Evolutionary conservation across 352 stramenopile genomes (phyloP), one percentile per base, ranked within the genome.

Genomic region (Phytophthora kernoviae): DNA sequence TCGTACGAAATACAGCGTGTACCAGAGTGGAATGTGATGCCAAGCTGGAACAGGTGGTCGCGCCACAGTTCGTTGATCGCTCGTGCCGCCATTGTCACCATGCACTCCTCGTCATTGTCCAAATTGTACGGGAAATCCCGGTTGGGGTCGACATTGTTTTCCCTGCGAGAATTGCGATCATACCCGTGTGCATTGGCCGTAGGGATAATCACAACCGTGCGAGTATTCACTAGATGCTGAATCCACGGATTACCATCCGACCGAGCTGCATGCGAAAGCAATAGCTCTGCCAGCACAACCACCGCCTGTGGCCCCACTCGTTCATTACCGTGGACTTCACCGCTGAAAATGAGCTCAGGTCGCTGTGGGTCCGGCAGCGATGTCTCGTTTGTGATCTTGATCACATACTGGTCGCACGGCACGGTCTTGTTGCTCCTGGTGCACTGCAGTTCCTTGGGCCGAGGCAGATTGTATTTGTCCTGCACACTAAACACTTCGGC

Each of bases 101-200:
- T 98, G 57, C 96, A 99, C 1, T 61, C 36, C 22, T 65, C 17
- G 5, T 68, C 73, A 5, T 66, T 46, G 11, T 49, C 61, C 12
- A 93, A 76, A 74, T 95, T 90, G 73, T 98, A 98, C 15, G 95
- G 91, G 68, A 99, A 99, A 68, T 99, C 97, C 21, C 96, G 88
- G 74, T 99, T 99, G 30, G 96, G 95, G 70, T 99, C 97, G 11
- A 98, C 59, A 1, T 64, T 34, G 26, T 70, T 70, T 68, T 99
- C 96, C 7, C 68, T 76, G 9, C 94, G 80, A 20, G 68, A 60
- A 48, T 94, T 88, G 7, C 80, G 68, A 30, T 84, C 75, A 70
- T 98, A 98, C 7, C 96, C 96, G 37, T 97, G 74, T 0, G 94
- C 85, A 63, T 99, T 99, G 32, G 94, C 89, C 5, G 85, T 97